These are phyloP conservation scores for Stromatinia cepivora DNA, from an alignment of 2,329 filamentous ascomycete genomes.

Conservation along the genomic window DNA sequence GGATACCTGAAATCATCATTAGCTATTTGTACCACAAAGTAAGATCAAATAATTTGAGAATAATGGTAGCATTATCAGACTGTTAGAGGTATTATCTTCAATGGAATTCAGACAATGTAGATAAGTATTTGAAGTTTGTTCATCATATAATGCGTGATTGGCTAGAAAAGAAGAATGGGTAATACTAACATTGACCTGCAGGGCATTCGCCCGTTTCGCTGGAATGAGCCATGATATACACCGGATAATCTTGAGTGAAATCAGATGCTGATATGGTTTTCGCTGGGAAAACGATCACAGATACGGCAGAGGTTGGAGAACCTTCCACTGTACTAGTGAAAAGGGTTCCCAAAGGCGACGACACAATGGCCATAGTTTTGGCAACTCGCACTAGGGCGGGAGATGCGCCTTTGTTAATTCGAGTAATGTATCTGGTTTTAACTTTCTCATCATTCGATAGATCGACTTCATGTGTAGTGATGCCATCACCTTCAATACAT, in stretches of 20 bases:
- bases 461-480: constrained; percentile 31
- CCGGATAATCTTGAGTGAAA: constrained; percentile 47
- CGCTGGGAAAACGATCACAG: constrained; percentile 65
- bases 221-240: constrained; percentile 72
- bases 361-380: constrained; percentile 68
- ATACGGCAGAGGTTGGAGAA: constrained; percentile 71
- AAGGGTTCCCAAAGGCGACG: constrained; percentile 61
- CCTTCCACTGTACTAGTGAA: constrained; percentile 75
- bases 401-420: constrained; percentile 33
- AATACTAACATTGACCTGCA: constrained; percentile 78
- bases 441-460: constrained; percentile 60
- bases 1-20: constrained; percentile 39
- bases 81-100: constrained; percentile 92
- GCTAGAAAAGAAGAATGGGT: constrained; percentile 28
- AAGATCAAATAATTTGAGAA: constrained; percentile 23
- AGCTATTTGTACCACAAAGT: constrained; percentile 29
- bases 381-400: constrained; percentile 46
- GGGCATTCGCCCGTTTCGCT: constrained; percentile 94
- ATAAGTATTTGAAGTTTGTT: constrained; percentile 91
- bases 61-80: constrained; percentile 64
- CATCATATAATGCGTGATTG: constrained; percentile 68
- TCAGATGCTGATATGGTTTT: constrained; percentile 47
- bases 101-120: constrained; percentile 99
- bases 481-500: constrained; percentile 20
- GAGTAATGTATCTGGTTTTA: constrained; percentile 55